phyloP scores from a whole-genome alignment of 768 basidiomycete genomes.

The Collybiopsis luxurians region DNA sequence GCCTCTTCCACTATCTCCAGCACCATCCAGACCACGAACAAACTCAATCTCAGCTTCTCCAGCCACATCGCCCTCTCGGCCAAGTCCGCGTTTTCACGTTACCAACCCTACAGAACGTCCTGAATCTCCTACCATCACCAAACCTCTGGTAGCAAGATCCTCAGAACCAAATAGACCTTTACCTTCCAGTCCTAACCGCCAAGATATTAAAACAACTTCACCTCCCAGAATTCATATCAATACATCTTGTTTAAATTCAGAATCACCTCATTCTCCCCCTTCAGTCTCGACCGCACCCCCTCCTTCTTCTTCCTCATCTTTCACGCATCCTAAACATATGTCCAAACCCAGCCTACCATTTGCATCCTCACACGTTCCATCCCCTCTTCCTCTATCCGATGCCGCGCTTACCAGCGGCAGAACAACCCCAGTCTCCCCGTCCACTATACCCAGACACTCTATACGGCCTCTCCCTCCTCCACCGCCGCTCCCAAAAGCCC shows the following conservation, averaged over 20 bases:
- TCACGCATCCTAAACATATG: conserved; percentile 1
- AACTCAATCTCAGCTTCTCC: background rate
- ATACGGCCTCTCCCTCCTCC: conserved; percentile 1
- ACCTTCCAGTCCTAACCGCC: background rate
- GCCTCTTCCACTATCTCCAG: background rate
- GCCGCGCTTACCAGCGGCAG: background rate
- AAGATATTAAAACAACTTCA: background rate
- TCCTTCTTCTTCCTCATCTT: background rate
- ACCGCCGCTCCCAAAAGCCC: background rate
- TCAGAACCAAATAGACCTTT: background rate
- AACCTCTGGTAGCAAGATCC: background rate
- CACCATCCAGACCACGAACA: background rate
- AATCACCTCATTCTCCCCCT: background rate
- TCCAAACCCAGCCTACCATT: conserved; percentile 2
- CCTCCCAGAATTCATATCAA: conserved; percentile 2
- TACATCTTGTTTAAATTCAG: background rate
- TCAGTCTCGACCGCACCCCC: background rate
- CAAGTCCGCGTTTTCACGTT: conserved; percentile 7
- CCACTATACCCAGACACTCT: background rate
- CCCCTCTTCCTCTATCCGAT: background rate
- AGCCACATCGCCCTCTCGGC: background rate
- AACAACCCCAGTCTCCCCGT: background rate
- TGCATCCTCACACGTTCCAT: background rate
- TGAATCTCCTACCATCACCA: background rate
- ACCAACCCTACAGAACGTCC: conserved; percentile 5